These are phyloP conservation scores for Arctium lappa DNA, from an alignment of 129 eudicot species.

Conservation along the genomic window DNA sequence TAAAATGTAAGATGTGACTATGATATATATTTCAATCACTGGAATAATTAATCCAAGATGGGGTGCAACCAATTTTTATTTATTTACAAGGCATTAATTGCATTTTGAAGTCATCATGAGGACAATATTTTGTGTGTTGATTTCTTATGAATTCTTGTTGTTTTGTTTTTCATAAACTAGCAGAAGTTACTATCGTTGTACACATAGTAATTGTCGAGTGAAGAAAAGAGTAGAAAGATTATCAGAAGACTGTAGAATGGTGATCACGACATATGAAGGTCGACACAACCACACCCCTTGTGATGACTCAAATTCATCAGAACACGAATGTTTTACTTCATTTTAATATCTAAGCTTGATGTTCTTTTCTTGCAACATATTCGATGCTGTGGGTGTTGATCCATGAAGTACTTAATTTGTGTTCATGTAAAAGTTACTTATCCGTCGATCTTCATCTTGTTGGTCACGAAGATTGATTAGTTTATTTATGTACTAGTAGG, in stretches of 20 bases:
- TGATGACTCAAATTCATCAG: constrained; percentile 69
- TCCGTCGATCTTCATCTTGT: constrained; percentile 28
- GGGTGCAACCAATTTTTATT: neutral
- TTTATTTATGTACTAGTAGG: constrained; percentile 26
- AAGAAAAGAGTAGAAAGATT: constrained; percentile 80
- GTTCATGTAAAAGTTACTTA: constrained; percentile 21
- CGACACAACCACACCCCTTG: constrained; percentile 76
- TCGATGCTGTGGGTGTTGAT: neutral
- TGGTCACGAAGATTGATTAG: constrained; percentile 18
- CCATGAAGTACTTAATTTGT: neutral
- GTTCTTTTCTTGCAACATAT: constrained; percentile 6
- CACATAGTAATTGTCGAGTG: constrained; percentile 70
- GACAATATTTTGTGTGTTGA: neutral
- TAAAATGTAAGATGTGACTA: neutral
- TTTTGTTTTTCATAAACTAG: constrained; percentile 15
- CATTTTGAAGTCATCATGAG: neutral
- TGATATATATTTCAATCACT: neutral
- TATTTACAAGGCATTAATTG: neutral
- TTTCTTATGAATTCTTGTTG: constrained; percentile 3
- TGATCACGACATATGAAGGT: constrained; percentile 82
- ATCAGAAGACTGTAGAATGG: constrained; percentile 81
- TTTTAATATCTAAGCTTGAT: constrained; percentile 28
- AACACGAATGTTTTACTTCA: constrained; percentile 67
- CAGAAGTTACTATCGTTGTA: constrained; percentile 82
- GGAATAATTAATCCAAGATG: neutral